These are phyloP conservation scores for Plasmodium sp. DNA, from an alignment of 169 alveolate species.

Conservation along the genomic window DNA sequence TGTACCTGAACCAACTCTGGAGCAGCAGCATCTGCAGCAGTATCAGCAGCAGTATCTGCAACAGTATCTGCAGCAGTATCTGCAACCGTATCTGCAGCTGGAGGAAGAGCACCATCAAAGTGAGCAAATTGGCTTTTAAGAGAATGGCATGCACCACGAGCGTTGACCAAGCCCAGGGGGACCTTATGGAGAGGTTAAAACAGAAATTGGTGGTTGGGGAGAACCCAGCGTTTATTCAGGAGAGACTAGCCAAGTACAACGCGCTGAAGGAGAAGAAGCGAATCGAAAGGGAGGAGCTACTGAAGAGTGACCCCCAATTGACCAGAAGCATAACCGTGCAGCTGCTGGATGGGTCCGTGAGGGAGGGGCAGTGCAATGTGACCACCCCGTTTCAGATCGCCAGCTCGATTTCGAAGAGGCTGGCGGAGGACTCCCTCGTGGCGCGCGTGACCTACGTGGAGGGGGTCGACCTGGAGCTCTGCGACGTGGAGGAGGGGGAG, in stretches of 20 bases:
- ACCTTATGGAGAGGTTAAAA: neutral
- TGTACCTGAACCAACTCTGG: neutral
- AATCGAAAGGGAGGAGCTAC: conserved; percentile 67
- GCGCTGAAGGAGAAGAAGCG: conserved; percentile 64
- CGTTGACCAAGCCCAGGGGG: neutral
- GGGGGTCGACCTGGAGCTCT: conserved; percentile 75
- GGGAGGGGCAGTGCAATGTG: conserved; percentile 90
- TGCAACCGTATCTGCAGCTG: neutral
- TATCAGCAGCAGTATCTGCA: too few relatives aligned
- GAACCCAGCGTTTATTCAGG: conserved; percentile 29
- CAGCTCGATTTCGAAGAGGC: conserved; percentile 88
- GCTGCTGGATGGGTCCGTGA: conserved; percentile 92
- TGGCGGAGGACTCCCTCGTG: conserved; percentile 91
- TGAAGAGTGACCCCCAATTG: conserved; percentile 72
- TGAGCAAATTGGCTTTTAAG: neutral
- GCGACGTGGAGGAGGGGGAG: conserved; percentile 89
- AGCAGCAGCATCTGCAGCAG: neutral
- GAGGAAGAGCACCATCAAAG: neutral
- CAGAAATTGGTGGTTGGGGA: neutral
- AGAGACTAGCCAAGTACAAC: conserved; percentile 34
- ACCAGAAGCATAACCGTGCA: conserved; percentile 89
- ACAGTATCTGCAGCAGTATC: too few relatives aligned
- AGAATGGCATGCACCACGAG: neutral
- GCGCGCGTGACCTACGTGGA: conserved; percentile 91
- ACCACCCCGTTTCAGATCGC: conserved; percentile 95